phyloP scores from a whole-genome alignment of 2,329 filamentous ascomycete genomes.

The Tolypocladium capitatum region DNA sequence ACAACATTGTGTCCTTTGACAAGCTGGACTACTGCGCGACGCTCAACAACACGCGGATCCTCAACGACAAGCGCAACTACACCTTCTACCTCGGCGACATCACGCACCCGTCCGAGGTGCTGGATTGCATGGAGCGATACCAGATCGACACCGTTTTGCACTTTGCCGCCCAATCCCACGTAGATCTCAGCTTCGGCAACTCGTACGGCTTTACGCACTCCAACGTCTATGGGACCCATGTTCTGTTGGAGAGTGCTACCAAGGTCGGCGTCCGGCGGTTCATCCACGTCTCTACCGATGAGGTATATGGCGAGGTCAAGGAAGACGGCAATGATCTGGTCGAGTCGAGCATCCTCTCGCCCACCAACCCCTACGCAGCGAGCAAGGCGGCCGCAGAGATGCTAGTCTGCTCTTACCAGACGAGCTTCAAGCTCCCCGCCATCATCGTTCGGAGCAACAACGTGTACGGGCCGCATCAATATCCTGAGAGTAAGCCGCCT shows the following conservation, averaged over 20 bases:
- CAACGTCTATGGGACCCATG: constrained; percentile 76
- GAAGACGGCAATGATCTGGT: constrained; percentile 58
- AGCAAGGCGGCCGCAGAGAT: constrained; percentile 75
- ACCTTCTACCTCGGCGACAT: constrained; percentile 70
- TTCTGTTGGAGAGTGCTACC: constrained; percentile 64
- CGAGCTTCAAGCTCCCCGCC: constrained; percentile 66
- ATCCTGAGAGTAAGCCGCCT: too few species aligned
- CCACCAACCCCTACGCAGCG: constrained; percentile 72
- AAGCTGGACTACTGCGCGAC: constrained; percentile 76
- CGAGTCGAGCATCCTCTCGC: constrained; percentile 61
- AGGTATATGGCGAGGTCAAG: constrained; percentile 72
- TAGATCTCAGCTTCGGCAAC: constrained; percentile 72
- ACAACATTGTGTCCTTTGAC: constrained; percentile 73
- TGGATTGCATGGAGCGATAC: constrained; percentile 56
- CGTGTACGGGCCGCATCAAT: constrained; percentile 75
- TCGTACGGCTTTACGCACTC: constrained; percentile 70
- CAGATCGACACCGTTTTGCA: constrained; percentile 71
- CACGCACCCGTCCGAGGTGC: constrained; percentile 55
- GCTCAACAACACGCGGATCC: constrained; percentile 61
- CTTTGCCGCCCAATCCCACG: constrained; percentile 76
- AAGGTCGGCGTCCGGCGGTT: constrained; percentile 59
- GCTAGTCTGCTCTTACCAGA: constrained; percentile 76
- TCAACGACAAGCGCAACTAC: constrained; percentile 59
- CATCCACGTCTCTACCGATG: constrained; percentile 73
- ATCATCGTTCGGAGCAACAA: constrained; percentile 77